phyloP scores from a whole-genome alignment of 495 filamentous ascomycete species.

The Trichocladium uniseriatum region DNA sequence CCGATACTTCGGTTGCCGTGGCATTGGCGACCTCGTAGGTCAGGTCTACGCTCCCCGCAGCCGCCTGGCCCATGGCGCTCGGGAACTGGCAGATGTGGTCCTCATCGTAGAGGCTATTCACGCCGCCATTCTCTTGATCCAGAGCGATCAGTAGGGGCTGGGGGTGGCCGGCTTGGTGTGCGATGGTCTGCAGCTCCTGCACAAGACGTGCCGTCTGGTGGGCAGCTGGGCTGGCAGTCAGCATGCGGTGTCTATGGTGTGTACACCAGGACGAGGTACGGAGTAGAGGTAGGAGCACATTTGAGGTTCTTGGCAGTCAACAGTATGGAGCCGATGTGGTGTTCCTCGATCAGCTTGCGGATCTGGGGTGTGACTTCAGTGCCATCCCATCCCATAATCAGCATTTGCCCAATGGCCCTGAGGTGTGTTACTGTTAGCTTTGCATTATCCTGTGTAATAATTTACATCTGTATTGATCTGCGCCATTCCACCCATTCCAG shows the following conservation, averaged over 20 bases:
- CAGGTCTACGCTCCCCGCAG: slow-evolving; percentile 66
- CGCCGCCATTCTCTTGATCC: slow-evolving; percentile 91
- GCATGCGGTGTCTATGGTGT: not conserved
- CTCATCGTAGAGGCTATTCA: slow-evolving; percentile 88
- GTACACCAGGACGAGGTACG: not conserved
- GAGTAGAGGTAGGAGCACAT: slow-evolving; percentile 40
- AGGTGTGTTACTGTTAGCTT: too few relatives aligned
- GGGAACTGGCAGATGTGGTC: slow-evolving; percentile 87
- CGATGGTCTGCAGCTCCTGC: slow-evolving; percentile 78
- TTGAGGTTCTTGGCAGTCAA: slow-evolving; percentile 86
- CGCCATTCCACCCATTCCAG: too few relatives aligned
- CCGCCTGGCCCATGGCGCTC: slow-evolving; percentile 82
- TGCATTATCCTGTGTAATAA: too few relatives aligned
- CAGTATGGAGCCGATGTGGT: slow-evolving; percentile 67
- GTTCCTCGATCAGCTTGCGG: slow-evolving; percentile 70
- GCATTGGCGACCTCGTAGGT: slow-evolving; percentile 77
- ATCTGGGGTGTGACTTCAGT: slow-evolving; percentile 81
- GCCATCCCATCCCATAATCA: slow-evolving; percentile 95
- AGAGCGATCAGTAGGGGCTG: slow-evolving; percentile 75
- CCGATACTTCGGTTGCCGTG: slow-evolving; percentile 74
- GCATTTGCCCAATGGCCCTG: slow-evolving; percentile 74
- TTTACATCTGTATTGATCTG: not conserved
- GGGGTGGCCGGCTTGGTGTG: slow-evolving; percentile 75
- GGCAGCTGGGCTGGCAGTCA: slow-evolving; percentile 49
- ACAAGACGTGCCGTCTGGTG: slow-evolving; percentile 73